Percentiles rank a stretch among this genome's conserved stretches.
Evolutionary conservation across 257 asterid species (phyloP).

Genomic region (Rehmannia glutinosa): DNA sequence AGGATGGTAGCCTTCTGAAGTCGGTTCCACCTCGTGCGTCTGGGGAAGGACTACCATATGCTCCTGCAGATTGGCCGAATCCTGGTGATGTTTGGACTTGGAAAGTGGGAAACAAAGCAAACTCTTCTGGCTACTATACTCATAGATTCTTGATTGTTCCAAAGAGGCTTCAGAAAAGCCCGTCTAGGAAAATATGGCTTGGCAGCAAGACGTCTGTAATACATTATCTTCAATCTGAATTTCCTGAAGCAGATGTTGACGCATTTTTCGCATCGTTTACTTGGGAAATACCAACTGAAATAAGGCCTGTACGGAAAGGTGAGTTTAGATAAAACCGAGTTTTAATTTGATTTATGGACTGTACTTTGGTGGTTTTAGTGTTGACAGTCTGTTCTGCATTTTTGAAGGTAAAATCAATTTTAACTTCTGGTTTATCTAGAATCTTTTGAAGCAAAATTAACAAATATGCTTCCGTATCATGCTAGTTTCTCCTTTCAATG

Average conservation of each 20-base stretch:
- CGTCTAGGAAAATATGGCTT: constrained; percentile 24
- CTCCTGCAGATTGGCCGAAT: constrained; percentile 42
- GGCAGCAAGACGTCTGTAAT: constrained; percentile 22
- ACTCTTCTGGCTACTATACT: constrained; percentile 14
- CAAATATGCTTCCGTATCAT: neutral
- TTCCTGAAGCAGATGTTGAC: constrained; percentile 31
- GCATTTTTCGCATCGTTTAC: constrained; percentile 32
- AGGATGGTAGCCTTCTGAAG: neutral
- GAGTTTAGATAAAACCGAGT: constrained; percentile 4
- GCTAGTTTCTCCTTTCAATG: neutral
- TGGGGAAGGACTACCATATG: constrained; percentile 42
- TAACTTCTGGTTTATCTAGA: neutral
- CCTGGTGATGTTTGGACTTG: constrained; percentile 46
- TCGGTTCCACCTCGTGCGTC: constrained; percentile 18
- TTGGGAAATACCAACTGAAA: constrained; percentile 35
- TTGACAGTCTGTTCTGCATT: neutral
- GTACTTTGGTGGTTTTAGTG: neutral
- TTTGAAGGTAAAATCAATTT: neutral
- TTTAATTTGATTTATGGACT: neutral
- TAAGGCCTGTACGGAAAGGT: constrained; percentile 17
- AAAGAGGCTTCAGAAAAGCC: constrained; percentile 28
- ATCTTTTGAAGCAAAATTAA: too few species aligned
- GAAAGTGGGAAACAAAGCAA: constrained; percentile 37
- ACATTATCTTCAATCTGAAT: constrained; percentile 18
- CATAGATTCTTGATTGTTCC: constrained; percentile 38